phyloP scores from a whole-genome alignment of 495 filamentous ascomycete genomes.

The Xylaria bambusicola region DNA sequence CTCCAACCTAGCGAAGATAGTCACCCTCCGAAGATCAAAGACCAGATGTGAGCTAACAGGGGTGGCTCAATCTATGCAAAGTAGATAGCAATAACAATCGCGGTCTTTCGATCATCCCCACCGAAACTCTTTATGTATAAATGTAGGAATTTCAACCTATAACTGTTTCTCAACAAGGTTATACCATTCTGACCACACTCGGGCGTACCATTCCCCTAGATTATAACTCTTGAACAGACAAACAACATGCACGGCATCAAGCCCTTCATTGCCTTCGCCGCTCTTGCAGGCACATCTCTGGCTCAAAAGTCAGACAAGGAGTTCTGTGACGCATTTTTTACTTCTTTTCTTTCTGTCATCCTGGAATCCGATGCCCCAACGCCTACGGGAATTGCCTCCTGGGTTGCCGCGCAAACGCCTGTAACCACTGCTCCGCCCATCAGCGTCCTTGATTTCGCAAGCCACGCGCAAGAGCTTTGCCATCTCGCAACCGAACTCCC shows the following conservation, averaged over 20 bases:
- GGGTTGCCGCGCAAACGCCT: background rate
- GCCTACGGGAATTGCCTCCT: background rate
- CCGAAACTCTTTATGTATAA: background rate
- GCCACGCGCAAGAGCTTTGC: conserved; percentile 6
- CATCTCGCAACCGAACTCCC: background rate
- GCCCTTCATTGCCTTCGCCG: background rate
- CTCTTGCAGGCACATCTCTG: background rate
- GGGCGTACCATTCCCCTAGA: background rate
- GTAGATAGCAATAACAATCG: background rate
- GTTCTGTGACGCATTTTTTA: background rate
- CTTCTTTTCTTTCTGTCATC: background rate
- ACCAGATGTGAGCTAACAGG: background rate
- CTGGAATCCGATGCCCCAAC: background rate
- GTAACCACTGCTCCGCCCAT: background rate
- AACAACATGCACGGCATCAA: background rate
- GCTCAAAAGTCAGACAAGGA: background rate
- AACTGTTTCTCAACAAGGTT: background rate
- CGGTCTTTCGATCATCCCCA: background rate
- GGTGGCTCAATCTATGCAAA: background rate
- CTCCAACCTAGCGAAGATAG: background rate
- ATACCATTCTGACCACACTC: background rate
- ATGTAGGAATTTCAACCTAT: too few species aligned
- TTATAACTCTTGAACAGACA: background rate
- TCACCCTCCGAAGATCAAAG: background rate
- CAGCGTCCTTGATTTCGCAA: background rate